A percentile compares a stretch with the other conserved stretches of the same genome.
These are phyloP conservation scores for Oryza punctata DNA, from an alignment of 176 grass and related monocot genomes.

Conservation along the genomic window DNA sequence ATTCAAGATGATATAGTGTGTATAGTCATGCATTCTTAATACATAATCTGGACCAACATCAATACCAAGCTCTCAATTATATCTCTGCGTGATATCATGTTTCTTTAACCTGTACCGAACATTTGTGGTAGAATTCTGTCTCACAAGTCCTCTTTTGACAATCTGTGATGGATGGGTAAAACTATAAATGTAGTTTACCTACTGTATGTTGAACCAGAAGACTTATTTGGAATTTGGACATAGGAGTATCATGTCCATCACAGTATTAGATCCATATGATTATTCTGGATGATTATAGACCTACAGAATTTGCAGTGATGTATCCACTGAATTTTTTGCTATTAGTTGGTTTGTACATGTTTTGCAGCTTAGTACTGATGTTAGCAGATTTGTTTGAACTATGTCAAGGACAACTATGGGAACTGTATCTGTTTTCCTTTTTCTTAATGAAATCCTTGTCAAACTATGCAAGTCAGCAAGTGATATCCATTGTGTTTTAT, in stretches of 20 bases:
- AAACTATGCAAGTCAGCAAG: slow-evolving; percentile 6
- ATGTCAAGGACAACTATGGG: background rate
- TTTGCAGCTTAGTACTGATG: slow-evolving; percentile 23
- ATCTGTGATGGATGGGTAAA: background rate
- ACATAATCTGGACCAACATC: background rate
- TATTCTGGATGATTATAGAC: background rate
- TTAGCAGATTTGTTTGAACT: background rate
- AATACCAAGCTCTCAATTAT: background rate
- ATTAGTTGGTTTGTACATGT: background rate
- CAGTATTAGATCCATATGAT: background rate
- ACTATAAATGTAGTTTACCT: background rate
- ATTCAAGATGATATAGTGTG: slow-evolving; percentile 7
- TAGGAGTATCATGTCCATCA: background rate
- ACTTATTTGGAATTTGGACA: background rate
- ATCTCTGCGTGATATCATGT: background rate
- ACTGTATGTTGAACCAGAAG: background rate
- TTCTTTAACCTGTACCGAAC: background rate
- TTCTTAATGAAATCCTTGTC: background rate
- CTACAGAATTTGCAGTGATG: slow-evolving; percentile 1
- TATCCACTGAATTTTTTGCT: slow-evolving; percentile 2
- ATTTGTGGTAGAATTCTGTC: background rate
- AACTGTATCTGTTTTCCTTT: slow-evolving; percentile 8
- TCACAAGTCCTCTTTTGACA: background rate
- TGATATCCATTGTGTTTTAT: background rate
- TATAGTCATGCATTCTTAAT: background rate